Evolutionary conservation across 176 grass and related monocot genomes (phyloP).

Genomic region (Urochloa ruziziensis): DNA sequence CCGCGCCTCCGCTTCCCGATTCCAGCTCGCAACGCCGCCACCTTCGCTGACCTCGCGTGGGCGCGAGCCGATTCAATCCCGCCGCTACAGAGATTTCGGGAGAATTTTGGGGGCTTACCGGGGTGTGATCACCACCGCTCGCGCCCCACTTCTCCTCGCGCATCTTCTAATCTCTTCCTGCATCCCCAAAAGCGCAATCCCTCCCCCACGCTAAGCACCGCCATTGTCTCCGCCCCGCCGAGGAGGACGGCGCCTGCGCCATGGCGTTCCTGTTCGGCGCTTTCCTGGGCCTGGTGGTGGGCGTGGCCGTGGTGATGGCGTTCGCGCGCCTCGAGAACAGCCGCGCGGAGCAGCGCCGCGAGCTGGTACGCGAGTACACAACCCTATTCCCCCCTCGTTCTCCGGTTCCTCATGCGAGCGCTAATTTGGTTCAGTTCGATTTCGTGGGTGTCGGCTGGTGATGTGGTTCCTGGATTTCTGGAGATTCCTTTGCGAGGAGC

Average conservation of each 20-base stretch:
- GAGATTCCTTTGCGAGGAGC: background rate
- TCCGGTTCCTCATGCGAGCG: background rate
- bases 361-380: slow-evolving; percentile 50
- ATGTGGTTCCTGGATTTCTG: background rate
- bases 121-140: background rate
- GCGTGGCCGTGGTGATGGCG: slow-evolving; percentile 69
- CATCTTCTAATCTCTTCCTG: background rate
- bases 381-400: background rate
- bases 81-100: too few relatives aligned
- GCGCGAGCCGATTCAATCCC: slow-evolving; percentile 7
- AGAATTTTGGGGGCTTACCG: too few relatives aligned
- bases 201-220: background rate
- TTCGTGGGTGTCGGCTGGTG: background rate
- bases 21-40: background rate
- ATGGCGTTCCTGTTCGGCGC: slow-evolving; percentile 90
- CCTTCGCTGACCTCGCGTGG: slow-evolving; percentile 25
- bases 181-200: background rate
- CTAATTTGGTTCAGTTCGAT: slow-evolving; percentile 12
- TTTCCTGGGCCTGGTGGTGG: slow-evolving; percentile 62
- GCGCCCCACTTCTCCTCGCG: background rate
- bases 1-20: background rate
- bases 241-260: background rate
- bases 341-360: slow-evolving; percentile 73
- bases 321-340: slow-evolving; percentile 74
- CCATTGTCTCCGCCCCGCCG: background rate